Conservation (phyloP, 169 alveolate genomes). For the Hepatocystis sp. region DNA sequence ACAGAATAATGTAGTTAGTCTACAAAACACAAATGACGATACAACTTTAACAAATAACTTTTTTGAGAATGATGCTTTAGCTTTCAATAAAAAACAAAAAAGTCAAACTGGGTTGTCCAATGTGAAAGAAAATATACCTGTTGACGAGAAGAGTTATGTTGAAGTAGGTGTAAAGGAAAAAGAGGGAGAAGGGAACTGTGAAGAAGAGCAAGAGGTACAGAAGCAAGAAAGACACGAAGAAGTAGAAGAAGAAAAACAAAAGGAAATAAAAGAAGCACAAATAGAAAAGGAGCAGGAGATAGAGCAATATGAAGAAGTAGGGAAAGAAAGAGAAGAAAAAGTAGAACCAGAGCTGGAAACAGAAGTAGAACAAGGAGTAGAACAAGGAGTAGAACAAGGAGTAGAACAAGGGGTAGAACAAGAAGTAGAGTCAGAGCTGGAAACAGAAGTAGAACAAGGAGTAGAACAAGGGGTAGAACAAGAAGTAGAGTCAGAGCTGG, state of each 20-base stretch:
- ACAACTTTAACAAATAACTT: too few relatives aligned
- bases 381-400: not conserved
- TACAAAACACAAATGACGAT: too few relatives aligned
- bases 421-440: not conserved
- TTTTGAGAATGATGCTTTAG: too few relatives aligned
- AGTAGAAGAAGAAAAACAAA: slow-evolving; percentile 2
- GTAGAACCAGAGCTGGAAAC: not conserved
- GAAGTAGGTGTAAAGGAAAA: not conserved
- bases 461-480: too few relatives aligned
- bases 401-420: too few relatives aligned
- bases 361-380: not conserved
- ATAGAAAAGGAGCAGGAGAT: not conserved
- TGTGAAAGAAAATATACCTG: too few relatives aligned
- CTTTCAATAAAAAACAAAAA: too few relatives aligned
- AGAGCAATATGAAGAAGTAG: not conserved
- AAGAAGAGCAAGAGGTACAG: not conserved
- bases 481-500: too few relatives aligned
- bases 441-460: slow-evolving; percentile 1
- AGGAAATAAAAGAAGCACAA: not conserved
- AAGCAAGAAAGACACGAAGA: not conserved
- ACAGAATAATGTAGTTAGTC: too few relatives aligned
- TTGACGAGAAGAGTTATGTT: not conserved
- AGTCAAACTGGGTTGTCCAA: too few relatives aligned
- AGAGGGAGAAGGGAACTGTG: not conserved
- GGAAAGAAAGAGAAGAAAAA: not conserved